Conservation (phyloP, 139 green algal species). For the Chloropicon primus region DNA sequence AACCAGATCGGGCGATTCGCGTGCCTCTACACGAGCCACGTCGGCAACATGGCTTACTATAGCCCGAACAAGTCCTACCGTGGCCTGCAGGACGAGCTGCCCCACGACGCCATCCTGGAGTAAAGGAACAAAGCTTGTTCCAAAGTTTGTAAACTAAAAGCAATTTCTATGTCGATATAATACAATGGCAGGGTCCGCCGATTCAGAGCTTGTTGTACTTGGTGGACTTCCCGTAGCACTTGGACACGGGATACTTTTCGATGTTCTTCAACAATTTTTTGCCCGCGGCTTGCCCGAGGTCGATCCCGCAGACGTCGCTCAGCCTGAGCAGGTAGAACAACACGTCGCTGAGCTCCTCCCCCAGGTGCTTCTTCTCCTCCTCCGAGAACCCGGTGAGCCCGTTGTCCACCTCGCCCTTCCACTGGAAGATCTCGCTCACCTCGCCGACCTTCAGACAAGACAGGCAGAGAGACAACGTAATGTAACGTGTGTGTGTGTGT, state of each 20-base stretch:
- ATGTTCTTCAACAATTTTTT: slow-evolving; percentile 42
- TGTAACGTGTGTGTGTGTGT: too few relatives aligned
- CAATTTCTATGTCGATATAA: too few relatives aligned
- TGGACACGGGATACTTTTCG: slow-evolving; percentile 40
- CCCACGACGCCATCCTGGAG: slow-evolving; percentile 48
- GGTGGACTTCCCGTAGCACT: slow-evolving; percentile 25
- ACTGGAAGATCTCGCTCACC: slow-evolving; percentile 51
- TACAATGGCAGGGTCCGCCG: too few relatives aligned
- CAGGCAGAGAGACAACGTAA: too few relatives aligned
- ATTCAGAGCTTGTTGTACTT: slow-evolving; percentile 38
- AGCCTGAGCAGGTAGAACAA: slow-evolving; percentile 53
- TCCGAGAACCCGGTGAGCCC: slow-evolving; percentile 23
- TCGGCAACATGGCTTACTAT: slow-evolving; percentile 79
- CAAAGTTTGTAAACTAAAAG: too few relatives aligned
- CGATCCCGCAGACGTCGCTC: slow-evolving; percentile 48
- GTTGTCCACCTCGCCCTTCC: slow-evolving; percentile 37
- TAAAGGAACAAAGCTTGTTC: too few relatives aligned
- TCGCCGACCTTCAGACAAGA: slow-evolving; percentile 47
- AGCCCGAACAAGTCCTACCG: slow-evolving; percentile 73
- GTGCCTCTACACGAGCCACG: slow-evolving; percentile 94
- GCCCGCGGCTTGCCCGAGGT: slow-evolving; percentile 34
- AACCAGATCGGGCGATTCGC: slow-evolving; percentile 89
- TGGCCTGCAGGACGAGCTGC: slow-evolving; percentile 62
- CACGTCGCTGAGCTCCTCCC: slow-evolving; percentile 59
- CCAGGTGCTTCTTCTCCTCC: slow-evolving; percentile 37